Conservation (phyloP, 2,329 filamentous ascomycete species). For the Penicillium sp. region DNA sequence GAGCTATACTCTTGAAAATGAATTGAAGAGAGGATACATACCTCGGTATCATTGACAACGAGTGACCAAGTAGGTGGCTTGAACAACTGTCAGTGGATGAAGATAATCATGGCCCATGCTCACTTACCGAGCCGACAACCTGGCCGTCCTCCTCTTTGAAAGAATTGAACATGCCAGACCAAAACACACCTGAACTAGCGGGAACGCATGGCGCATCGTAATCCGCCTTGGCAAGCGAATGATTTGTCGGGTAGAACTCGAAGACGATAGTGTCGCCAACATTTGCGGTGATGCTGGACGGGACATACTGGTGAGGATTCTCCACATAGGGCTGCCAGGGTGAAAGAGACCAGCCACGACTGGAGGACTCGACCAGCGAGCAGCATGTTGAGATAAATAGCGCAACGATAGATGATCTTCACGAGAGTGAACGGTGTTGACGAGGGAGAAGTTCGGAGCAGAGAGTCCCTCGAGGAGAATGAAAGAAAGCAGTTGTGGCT, state of each 20-base stretch:
- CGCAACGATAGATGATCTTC: neutral
- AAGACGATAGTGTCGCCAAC: conserved; percentile 46
- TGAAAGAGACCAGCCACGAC: conserved; percentile 4
- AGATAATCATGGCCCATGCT: neutral
- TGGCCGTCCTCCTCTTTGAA: conserved; percentile 46
- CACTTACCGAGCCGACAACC: conserved; percentile 31
- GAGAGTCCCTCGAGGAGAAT: neutral
- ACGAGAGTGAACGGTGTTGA: neutral
- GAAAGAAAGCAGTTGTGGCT: neutral
- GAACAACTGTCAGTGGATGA: neutral
- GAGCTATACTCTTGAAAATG: too few species aligned
- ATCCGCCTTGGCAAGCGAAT: conserved; percentile 60
- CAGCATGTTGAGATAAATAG: conserved; percentile 3
- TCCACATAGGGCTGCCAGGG: conserved; percentile 1
- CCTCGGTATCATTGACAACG: conserved; percentile 55
- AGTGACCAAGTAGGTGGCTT: conserved; percentile 38
- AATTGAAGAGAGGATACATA: conserved; percentile 9
- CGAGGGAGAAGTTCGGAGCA: neutral
- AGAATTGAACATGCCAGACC: conserved; percentile 41
- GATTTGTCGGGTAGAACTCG: conserved; percentile 59
- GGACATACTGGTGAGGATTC: conserved; percentile 31
- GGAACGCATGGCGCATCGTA: conserved; percentile 61
- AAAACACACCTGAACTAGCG: conserved; percentile 32
- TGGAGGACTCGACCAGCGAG: neutral
- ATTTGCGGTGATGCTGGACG: conserved; percentile 27